Percentiles rank a stretch among this genome's conserved stretches.
phyloP scores from a whole-genome alignment of 768 basidiomycete species.

The Crucibulum laeve region DNA sequence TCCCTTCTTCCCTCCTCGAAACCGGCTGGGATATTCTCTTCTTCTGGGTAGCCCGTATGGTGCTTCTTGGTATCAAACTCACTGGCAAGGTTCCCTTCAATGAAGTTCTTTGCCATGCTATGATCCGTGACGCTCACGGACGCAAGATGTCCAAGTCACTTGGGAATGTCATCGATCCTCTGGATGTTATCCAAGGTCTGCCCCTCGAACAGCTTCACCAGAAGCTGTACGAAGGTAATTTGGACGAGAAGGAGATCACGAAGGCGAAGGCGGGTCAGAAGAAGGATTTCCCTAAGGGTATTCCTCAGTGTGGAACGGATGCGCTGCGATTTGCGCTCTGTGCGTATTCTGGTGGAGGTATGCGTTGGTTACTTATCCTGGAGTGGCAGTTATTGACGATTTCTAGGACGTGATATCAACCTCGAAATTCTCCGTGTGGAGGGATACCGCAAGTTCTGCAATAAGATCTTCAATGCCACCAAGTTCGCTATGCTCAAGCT shows the following conservation, averaged over 20 bases:
- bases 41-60: constrained; percentile 99
- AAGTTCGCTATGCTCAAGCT: constrained; percentile 99
- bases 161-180: constrained; percentile 96
- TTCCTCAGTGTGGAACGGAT: constrained; percentile 97
- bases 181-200: constrained; percentile 89
- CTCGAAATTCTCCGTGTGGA: constrained; percentile 94
- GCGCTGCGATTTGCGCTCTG: constrained; percentile 93
- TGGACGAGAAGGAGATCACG: constrained; percentile 87
- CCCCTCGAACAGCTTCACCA: constrained; percentile 75
- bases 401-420: constrained; percentile 90
- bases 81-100: constrained; percentile 91
- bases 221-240: constrained; percentile 85
- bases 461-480: constrained; percentile 98
- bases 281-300: constrained; percentile 98
- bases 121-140: constrained; percentile 98
- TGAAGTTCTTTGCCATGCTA: constrained; percentile 96
- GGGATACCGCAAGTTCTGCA: constrained; percentile 99
- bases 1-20: constrained; percentile 87
- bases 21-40: constrained; percentile 99
- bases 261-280: constrained; percentile 96
- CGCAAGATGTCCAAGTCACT: constrained; percentile 99
- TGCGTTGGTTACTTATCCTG: constrained; percentile 1
- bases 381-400: neutral
- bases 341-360: constrained; percentile 89
- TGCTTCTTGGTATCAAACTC: constrained; percentile 82